Conservation (phyloP, 228 moss, liverwort and hornwort genomes). For the Sphagnum fallax region DNA sequence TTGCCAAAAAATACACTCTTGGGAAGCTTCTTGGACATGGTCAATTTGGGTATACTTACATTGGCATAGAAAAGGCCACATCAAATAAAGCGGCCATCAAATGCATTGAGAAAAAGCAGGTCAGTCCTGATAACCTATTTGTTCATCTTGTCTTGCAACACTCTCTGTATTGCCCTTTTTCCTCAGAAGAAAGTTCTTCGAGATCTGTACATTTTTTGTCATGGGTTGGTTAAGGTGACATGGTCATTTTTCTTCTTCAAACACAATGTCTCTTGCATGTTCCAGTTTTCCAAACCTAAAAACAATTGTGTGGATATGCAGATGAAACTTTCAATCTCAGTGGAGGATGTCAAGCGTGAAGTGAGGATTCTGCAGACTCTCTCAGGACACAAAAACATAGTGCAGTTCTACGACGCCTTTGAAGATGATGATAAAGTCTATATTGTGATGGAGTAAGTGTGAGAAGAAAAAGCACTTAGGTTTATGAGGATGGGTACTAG, state of each 20-base stretch:
- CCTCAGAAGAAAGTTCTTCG: too few relatives aligned
- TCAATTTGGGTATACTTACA: conserved; percentile 90
- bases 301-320: neutral
- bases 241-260: too few relatives aligned
- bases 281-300: too few relatives aligned
- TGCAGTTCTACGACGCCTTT: conserved; percentile 80
- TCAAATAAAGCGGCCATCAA: conserved; percentile 82
- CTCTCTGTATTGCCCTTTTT: too few relatives aligned
- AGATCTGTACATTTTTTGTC: too few relatives aligned
- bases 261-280: too few relatives aligned
- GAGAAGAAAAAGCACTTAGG: too few relatives aligned
- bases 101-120: conserved; percentile 94
- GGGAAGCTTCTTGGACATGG: conserved; percentile 97
- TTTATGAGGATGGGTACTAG: too few relatives aligned
- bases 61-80: conserved; percentile 49
- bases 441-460: conserved; percentile 88
- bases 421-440: conserved; percentile 95
- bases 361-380: conserved; percentile 79
- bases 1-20: conserved; percentile 68
- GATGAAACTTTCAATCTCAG: conserved; percentile 81
- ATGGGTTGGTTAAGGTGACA: too few relatives aligned
- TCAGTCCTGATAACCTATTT: conserved; percentile 1
- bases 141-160: neutral
- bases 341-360: conserved; percentile 96
- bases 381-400: conserved; percentile 93